Percentiles rank a stretch among this genome's conserved stretches.
Conservation (phyloP, 345 rosid genomes). For the Gossypioides kirkii region DNA sequence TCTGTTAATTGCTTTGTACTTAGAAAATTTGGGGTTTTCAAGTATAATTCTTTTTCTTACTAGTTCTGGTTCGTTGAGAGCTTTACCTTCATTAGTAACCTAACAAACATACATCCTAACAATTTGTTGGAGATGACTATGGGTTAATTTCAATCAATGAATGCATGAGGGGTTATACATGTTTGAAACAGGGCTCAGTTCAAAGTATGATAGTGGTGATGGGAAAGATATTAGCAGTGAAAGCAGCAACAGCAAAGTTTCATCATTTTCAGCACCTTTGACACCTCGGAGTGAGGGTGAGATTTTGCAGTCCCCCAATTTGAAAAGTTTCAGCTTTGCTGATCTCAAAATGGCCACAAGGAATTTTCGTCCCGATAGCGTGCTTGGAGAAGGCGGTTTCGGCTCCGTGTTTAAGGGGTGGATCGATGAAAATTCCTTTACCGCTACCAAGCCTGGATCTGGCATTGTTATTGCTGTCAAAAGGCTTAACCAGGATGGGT, state of each 20-base stretch:
- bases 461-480: constrained; percentile 69
- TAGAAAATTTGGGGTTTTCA: constrained; percentile 1
- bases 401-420: constrained; percentile 81
- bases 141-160: background rate
- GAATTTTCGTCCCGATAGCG: constrained; percentile 66
- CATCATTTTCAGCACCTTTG: constrained; percentile 38
- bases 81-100: background rate
- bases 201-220: constrained; percentile 41
- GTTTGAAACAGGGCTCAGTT: constrained; percentile 39
- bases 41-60: background rate
- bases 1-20: background rate
- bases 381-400: constrained; percentile 75
- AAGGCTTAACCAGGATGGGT: constrained; percentile 57
- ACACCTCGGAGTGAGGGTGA: constrained; percentile 66
- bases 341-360: constrained; percentile 62
- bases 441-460: constrained; percentile 69
- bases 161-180: background rate
- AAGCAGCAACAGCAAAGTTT: constrained; percentile 42
- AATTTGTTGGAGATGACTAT: background rate
- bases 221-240: constrained; percentile 36
- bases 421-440: constrained; percentile 50
- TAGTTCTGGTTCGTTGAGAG: constrained; percentile 14
- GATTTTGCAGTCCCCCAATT: constrained; percentile 54
- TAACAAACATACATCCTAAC: background rate
- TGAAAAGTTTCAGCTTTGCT: constrained; percentile 45